Conservation (phyloP, 2,329 filamentous ascomycete species). For the Metarhizium brunneum region DNA sequence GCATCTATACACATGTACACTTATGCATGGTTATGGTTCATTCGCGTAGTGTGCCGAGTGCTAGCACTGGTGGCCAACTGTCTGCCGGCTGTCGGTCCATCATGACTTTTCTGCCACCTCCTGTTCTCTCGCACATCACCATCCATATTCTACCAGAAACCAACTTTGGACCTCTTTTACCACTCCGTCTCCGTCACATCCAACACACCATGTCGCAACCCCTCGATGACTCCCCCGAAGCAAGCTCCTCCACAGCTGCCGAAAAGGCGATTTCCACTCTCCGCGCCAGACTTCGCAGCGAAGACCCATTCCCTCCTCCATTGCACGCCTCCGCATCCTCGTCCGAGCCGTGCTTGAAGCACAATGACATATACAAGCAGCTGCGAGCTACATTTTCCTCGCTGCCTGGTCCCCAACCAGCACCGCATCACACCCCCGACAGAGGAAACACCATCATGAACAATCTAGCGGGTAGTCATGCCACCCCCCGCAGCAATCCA, state of each 20-base stretch:
- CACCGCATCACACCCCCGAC: not conserved
- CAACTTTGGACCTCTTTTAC: not conserved
- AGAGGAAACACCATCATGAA: not conserved
- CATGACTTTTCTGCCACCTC: no score
- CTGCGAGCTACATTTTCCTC: constrained; percentile 14
- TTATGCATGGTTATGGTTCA: no score
- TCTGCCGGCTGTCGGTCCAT: not conserved
- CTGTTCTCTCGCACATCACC: no score
- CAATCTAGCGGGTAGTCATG: constrained; percentile 2
- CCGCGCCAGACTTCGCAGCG: constrained; percentile 19
- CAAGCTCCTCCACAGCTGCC: constrained; percentile 4
- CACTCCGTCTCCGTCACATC: not conserved
- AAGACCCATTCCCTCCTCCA: constrained; percentile 3
- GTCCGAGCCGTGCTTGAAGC: not conserved
- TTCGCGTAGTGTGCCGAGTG: no score
- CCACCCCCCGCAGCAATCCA: not conserved
- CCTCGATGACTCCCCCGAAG: not conserved
- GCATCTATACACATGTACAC: no score
- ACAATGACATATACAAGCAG: constrained; percentile 14
- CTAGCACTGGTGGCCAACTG: not conserved
- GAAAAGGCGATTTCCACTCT: constrained; percentile 10
- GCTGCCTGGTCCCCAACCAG: not conserved
- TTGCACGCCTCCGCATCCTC: not conserved
- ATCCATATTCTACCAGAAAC: no score
- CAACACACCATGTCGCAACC: not conserved